phyloP scores from a whole-genome alignment of 148 eudicot species.

The Tetragonia tetragonoides region DNA sequence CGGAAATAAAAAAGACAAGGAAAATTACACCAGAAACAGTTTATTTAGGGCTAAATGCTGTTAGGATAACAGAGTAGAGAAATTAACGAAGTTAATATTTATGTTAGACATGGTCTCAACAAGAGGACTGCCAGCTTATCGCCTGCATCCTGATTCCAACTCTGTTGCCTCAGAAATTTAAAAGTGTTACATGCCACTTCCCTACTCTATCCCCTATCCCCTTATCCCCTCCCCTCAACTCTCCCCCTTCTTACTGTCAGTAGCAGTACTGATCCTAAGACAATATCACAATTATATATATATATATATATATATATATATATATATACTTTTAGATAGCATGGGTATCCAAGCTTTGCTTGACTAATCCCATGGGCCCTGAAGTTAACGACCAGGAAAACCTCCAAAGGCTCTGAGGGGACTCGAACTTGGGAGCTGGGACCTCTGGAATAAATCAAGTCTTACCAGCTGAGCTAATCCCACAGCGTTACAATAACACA shows the following conservation, averaged over 20 bases:
- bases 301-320: too few relatives aligned
- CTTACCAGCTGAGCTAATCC: too few relatives aligned
- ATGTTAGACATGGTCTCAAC: not conserved
- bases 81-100: not conserved
- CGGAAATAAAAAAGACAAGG: not conserved
- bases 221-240: not conserved
- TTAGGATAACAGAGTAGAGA: not conserved
- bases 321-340: too few relatives aligned
- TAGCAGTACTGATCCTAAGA: not conserved
- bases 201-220: not conserved
- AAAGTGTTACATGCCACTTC: not conserved
- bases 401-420: too few relatives aligned
- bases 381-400: too few relatives aligned
- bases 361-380: too few relatives aligned
- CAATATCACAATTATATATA: not conserved
- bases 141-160: not conserved
- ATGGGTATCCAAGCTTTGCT: too few relatives aligned
- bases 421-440: too few relatives aligned
- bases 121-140: not conserved
- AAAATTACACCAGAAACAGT: not conserved
- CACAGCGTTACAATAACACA: too few relatives aligned
- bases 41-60: not conserved
- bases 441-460: too few relatives aligned
- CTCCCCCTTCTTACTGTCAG: constrained; percentile 2
- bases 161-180: not conserved